phyloP scores from a whole-genome alignment of 352 stramenopile genomes.

The Pythium sukuiense region DNA sequence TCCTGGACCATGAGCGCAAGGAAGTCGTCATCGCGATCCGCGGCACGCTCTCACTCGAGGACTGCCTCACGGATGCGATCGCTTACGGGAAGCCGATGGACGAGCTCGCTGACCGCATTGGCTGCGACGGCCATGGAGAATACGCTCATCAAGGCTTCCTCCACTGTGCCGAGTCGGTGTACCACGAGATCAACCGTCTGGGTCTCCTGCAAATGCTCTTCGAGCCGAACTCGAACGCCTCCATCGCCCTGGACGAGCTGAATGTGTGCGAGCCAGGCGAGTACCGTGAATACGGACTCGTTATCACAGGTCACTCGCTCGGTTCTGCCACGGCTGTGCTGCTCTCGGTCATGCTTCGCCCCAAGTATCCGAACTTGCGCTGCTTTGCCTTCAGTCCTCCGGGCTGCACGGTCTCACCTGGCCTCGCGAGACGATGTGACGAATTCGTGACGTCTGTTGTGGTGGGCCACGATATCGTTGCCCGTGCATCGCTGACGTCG shows the following conservation, averaged over 20 bases:
- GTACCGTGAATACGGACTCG: slow-evolving; percentile 71
- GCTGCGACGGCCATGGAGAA: slow-evolving; percentile 68
- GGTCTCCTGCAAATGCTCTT: slow-evolving; percentile 87
- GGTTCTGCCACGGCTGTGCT: slow-evolving; percentile 72
- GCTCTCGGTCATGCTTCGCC: slow-evolving; percentile 72
- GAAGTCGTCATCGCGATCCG: slow-evolving; percentile 83
- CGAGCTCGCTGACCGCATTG: slow-evolving; percentile 58
- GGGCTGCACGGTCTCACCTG: slow-evolving; percentile 76
- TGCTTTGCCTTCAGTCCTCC: slow-evolving; percentile 83
- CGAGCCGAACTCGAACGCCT: slow-evolving; percentile 47
- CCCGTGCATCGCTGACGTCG: slow-evolving; percentile 72
- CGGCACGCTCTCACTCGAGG: slow-evolving; percentile 84
- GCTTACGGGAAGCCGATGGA: slow-evolving; percentile 80
- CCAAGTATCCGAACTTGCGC: slow-evolving; percentile 75
- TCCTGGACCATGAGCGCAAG: slow-evolving; percentile 70
- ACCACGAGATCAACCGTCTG: slow-evolving; percentile 71
- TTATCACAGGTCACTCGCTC: slow-evolving; percentile 83
- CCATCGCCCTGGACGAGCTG: slow-evolving; percentile 49
- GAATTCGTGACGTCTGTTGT: slow-evolving; percentile 77
- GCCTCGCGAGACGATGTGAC: slow-evolving; percentile 55
- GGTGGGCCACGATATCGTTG: slow-evolving; percentile 84
- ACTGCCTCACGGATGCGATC: slow-evolving; percentile 86
- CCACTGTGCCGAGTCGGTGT: slow-evolving; percentile 70
- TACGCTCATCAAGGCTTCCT: slow-evolving; percentile 85
- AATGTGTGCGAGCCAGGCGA: slow-evolving; percentile 61